Conservation (phyloP, 768 basidiomycete species). For the Collybia nuda region DNA sequence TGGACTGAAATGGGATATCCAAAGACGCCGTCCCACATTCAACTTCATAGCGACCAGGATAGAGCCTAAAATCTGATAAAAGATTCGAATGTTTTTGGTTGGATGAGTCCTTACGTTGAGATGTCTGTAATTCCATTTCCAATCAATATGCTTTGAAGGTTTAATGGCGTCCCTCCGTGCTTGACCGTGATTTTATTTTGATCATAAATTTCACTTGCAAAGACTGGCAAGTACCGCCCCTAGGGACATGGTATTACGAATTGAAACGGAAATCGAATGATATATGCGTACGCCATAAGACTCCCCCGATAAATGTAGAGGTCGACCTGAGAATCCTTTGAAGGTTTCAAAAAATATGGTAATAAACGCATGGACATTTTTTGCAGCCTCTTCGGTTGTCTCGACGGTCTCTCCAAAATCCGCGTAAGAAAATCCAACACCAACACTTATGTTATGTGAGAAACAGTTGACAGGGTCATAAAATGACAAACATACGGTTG, state of each 20-base stretch:
- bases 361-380: conserved; percentile 73
- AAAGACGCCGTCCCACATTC: conserved; percentile 61
- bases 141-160: conserved; percentile 68
- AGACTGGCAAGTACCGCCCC: conserved; percentile 73
- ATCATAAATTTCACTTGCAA: conserved; percentile 76
- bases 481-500: conserved; percentile 48
- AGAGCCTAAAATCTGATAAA: conserved; percentile 25
- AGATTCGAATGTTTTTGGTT: not conserved
- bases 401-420: conserved; percentile 68
- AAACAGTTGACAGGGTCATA: not conserved
- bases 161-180: conserved; percentile 59
- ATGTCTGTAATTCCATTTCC: conserved; percentile 57
- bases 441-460: conserved; percentile 39
- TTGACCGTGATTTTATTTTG: conserved; percentile 53
- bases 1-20: conserved; percentile 50
- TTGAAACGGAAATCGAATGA: not conserved
- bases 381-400: conserved; percentile 80
- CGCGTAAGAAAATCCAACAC: conserved; percentile 72
- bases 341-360: conserved; percentile 82
- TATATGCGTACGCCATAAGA: conserved; percentile 62
- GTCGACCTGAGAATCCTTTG: conserved; percentile 63
- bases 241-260: conserved; percentile 22
- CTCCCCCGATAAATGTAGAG: conserved; percentile 76
- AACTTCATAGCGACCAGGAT: conserved; percentile 52
- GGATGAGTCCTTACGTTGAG: conserved; percentile 31